These are phyloP conservation scores for Trametes cinnabarina DNA, from an alignment of 768 basidiomycete genomes.

Conservation along the genomic window DNA sequence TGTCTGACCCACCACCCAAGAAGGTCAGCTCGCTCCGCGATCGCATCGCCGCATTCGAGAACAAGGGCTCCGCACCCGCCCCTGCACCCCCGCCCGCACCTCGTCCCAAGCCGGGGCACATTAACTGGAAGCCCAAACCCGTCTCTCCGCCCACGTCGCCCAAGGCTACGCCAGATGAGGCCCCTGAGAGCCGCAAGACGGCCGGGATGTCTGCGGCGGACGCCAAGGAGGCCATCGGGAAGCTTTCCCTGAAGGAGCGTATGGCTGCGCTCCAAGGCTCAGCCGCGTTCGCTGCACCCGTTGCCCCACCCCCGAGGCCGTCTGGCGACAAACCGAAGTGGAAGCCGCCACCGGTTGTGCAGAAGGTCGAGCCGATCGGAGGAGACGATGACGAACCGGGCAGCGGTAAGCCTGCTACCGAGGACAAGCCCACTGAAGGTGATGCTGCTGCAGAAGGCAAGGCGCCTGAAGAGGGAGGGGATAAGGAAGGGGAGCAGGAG, in stretches of 20 bases:
- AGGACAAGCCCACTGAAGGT: slow-evolving; percentile 18
- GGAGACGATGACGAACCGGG: slow-evolving; percentile 39
- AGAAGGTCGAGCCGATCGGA: slow-evolving; percentile 35
- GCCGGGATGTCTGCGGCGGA: slow-evolving; percentile 79
- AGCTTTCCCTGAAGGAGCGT: slow-evolving; percentile 83
- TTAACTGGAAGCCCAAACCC: slow-evolving; percentile 71
- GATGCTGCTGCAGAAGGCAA: slow-evolving; percentile 13
- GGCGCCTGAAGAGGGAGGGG: slow-evolving; percentile 16
- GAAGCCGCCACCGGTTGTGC: slow-evolving; percentile 68
- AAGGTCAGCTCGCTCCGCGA: slow-evolving; percentile 71
- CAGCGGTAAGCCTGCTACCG: slow-evolving; percentile 4
- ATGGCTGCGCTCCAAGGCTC: slow-evolving; percentile 92
- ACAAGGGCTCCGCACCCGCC: slow-evolving; percentile 42
- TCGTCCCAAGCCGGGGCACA: slow-evolving; percentile 60
- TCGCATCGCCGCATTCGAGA: slow-evolving; percentile 86
- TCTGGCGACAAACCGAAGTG: slow-evolving; percentile 75
- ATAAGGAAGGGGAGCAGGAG: neutral
- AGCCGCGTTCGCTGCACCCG: slow-evolving; percentile 66
- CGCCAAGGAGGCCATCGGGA: slow-evolving; percentile 82
- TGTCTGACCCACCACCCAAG: slow-evolving; percentile 29
- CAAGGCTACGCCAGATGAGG: slow-evolving; percentile 17
- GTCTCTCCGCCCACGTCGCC: slow-evolving; percentile 45
- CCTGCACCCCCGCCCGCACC: slow-evolving; percentile 41
- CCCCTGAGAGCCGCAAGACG: slow-evolving; percentile 25
- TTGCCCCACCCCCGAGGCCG: slow-evolving; percentile 56